Base-by-base conservation (phyloP, 257 asterid genomes). In the Mitragyna speciosa region DNA sequence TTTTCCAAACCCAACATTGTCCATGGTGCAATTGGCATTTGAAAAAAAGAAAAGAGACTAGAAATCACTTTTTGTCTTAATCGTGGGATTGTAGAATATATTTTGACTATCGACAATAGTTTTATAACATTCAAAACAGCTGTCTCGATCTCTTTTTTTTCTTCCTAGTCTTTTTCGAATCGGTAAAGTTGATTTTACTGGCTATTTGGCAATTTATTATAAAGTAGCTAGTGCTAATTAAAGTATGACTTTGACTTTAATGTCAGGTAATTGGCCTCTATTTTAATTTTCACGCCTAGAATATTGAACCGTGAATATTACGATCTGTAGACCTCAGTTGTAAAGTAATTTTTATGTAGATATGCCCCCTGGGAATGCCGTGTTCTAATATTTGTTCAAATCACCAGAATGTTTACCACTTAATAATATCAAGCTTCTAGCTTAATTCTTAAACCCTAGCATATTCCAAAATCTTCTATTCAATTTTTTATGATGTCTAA, bases 111-210 rank as follows among this genome's bases (percentile, higher is more conserved):
- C 52, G 12, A 52, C 66, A 52, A 39, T 2, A 2, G 10, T 31
- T 9, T 67, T 2, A n/a, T 24, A 36, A 36, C 20, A 66, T 30
- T 66, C 72, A 68, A 39, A 68, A 36, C 49, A 41, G 28, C 28
- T 36, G 41, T 65, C 3, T 28, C 43, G 2, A 2, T n/a, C 3
- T 30, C 14, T 16, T 28, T 14, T 15, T 0, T 31, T 24, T 30
- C 8, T 74, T 56, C 30, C 69, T 20, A 43, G 78, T 16, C 52
- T 12, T 56, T 74, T 39, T 11, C n/a, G 78, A 74, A 74, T 31
- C 10, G 52, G 51, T 74, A 74, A 15, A 11, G 68, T 28, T 73
- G 30, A 49, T 51, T 51, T 73, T 20, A 11, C 26, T 48, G 49
- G 17, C 12, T 19, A 16, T 26, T 54, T 74, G 78, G 54, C 78